Evolutionary conservation across 2,329 filamentous ascomycete species (phyloP).

Genomic region (Fusarium illudens): DNA sequence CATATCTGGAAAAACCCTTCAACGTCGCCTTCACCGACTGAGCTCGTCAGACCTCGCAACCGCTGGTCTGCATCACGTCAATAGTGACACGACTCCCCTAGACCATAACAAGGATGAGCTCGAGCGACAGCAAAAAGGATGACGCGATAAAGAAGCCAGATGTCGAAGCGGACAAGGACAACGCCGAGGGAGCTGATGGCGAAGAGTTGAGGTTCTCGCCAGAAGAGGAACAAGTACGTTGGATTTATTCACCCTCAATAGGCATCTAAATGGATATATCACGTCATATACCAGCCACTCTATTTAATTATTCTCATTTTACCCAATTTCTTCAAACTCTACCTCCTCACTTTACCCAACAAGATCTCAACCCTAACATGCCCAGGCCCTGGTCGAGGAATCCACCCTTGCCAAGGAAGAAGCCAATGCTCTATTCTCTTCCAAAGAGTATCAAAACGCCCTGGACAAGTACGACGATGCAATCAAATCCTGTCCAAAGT

Average conservation of each 20-base stretch:
- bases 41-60: background rate
- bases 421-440: slow-evolving; percentile 82
- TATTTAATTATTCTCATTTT: background rate
- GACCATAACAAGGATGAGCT: slow-evolving; percentile 1
- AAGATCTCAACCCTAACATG: background rate
- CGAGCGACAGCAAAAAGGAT: slow-evolving; percentile 2
- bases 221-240: slow-evolving; percentile 65
- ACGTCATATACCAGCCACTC: background rate
- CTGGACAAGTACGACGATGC: slow-evolving; percentile 86
- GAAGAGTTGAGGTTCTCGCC: slow-evolving; percentile 56
- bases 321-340: background rate
- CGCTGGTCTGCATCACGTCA: background rate
- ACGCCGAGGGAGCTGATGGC: slow-evolving; percentile 18
- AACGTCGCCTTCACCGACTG: background rate
- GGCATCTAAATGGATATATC: background rate
- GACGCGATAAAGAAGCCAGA: background rate
- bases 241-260: background rate
- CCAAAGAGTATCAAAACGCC: slow-evolving; percentile 76
- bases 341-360: background rate
- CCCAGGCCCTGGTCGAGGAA: slow-evolving; percentile 71
- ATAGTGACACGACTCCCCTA: background rate
- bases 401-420: slow-evolving; percentile 76
- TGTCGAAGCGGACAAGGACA: background rate
- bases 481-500: slow-evolving; percentile 78
- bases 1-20: background rate